Evolutionary conservation across 2,329 filamentous ascomycete genomes (phyloP).

Genomic region (Trematosphaeria pertusa): DNA sequence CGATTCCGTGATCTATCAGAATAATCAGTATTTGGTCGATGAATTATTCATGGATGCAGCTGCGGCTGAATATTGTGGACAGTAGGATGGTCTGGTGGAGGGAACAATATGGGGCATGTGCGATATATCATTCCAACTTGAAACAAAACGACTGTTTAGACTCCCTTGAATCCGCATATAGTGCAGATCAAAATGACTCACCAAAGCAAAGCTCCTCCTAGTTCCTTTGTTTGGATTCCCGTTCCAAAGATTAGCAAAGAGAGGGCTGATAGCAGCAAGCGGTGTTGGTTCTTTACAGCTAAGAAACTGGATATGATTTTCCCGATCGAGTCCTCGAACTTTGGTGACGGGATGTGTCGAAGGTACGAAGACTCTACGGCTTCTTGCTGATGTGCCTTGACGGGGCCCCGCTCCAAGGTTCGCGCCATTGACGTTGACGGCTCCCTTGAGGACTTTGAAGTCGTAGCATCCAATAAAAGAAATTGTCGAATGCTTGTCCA

Average conservation of each 20-base stretch:
- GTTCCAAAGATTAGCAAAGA: slow-evolving; percentile 73
- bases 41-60: no score
- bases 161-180: no score
- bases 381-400: slow-evolving; percentile 19
- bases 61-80: no score
- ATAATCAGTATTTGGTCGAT: slow-evolving; percentile 7
- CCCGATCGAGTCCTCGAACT: slow-evolving; percentile 63
- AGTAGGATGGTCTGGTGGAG: no score
- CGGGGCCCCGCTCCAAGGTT: slow-evolving; percentile 57
- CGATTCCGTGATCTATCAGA: slow-evolving; percentile 34
- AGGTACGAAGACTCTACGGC: slow-evolving; percentile 68
- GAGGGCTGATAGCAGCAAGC: slow-evolving; percentile 67
- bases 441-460: slow-evolving; percentile 66
- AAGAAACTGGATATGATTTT: slow-evolving; percentile 56
- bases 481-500: slow-evolving; percentile 44
- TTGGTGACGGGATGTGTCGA: slow-evolving; percentile 74
- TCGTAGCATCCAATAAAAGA: slow-evolving; percentile 70
- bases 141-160: no score
- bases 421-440: slow-evolving; percentile 71
- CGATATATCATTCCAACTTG: no score
- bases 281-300: slow-evolving; percentile 57
- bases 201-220: slow-evolving; percentile 40
- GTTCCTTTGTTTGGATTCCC: slow-evolving; percentile 39
- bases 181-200: slow-evolving; percentile 30
- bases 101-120: no score